These are phyloP conservation scores for Thraustochytrium sp. DNA, from an alignment of 352 stramenopile species.

Conservation along the genomic window DNA sequence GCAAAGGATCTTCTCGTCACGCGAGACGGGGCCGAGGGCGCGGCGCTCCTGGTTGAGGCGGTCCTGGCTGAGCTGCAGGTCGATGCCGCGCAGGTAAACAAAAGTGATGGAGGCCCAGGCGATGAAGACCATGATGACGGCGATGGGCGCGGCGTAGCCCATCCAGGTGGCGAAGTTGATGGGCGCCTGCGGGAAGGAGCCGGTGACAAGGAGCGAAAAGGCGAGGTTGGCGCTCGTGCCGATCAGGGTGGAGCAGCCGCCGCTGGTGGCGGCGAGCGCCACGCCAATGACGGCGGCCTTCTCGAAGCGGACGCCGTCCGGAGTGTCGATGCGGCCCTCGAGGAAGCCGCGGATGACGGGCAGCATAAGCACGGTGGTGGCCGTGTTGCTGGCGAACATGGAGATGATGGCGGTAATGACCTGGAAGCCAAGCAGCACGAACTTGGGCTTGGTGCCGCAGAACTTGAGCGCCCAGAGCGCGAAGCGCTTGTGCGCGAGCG, in stretches of 20 bases:
- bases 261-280: not conserved
- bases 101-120: not conserved
- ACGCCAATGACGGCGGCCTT: not conserved
- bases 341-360: not conserved
- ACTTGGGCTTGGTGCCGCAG: not conserved
- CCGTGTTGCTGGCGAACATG: slow-evolving; percentile 19
- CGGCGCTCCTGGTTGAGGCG: not conserved
- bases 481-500: not conserved
- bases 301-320: not conserved
- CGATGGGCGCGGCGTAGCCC: not conserved
- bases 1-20: not conserved
- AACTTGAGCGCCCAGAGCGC: not conserved
- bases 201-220: not conserved
- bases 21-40: not conserved
- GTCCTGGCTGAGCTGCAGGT: not conserved
- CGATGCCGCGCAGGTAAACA: not conserved
- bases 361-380: not conserved
- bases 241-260: not conserved
- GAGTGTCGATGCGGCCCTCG: not conserved
- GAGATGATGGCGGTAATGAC: not conserved
- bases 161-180: not conserved
- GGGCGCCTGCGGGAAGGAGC: not conserved
- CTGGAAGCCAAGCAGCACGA: slow-evolving; percentile 7
- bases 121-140: not conserved
- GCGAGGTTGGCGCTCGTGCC: not conserved